These are phyloP conservation scores for Suillus brevipes DNA, from an alignment of 768 basidiomycete species.

Conservation along the genomic window DNA sequence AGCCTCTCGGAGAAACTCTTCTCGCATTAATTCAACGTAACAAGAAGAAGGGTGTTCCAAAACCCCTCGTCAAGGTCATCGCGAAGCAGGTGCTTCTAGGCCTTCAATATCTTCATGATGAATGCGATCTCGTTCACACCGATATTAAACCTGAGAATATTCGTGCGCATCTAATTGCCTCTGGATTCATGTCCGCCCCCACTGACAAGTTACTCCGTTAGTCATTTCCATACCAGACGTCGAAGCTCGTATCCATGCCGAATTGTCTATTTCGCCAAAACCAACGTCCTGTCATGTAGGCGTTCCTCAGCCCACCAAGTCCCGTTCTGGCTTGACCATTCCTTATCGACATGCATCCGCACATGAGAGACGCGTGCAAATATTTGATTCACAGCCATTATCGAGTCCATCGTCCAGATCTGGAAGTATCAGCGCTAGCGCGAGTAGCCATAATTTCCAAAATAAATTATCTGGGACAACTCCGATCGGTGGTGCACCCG, in stretches of 20 bases:
- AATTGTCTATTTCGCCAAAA: slow-evolving; percentile 65
- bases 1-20: slow-evolving; percentile 80
- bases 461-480: slow-evolving; percentile 16
- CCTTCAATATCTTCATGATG: slow-evolving; percentile 88
- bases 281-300: slow-evolving; percentile 81
- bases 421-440: slow-evolving; percentile 32
- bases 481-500: slow-evolving; percentile 11
- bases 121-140: slow-evolving; percentile 91
- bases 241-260: slow-evolving; percentile 68
- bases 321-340: slow-evolving; percentile 60
- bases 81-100: slow-evolving; percentile 86
- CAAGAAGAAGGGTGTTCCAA: slow-evolving; percentile 82
- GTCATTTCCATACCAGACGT: slow-evolving; percentile 85
- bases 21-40: slow-evolving; percentile 73
- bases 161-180: slow-evolving; percentile 53
- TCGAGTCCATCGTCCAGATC: slow-evolving; percentile 48
- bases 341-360: slow-evolving; percentile 49
- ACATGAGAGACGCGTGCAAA: slow-evolving; percentile 69
- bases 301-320: slow-evolving; percentile 69
- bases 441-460: slow-evolving; percentile 23
- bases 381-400: slow-evolving; percentile 80
- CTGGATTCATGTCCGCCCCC: slow-evolving; percentile 16
- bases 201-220: slow-evolving; percentile 28
- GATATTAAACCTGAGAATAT: slow-evolving; percentile 97
- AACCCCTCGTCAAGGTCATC: slow-evolving; percentile 80